Conservation (phyloP, 1,284 basidiomycete species). For the Trametes versicolor region DNA sequence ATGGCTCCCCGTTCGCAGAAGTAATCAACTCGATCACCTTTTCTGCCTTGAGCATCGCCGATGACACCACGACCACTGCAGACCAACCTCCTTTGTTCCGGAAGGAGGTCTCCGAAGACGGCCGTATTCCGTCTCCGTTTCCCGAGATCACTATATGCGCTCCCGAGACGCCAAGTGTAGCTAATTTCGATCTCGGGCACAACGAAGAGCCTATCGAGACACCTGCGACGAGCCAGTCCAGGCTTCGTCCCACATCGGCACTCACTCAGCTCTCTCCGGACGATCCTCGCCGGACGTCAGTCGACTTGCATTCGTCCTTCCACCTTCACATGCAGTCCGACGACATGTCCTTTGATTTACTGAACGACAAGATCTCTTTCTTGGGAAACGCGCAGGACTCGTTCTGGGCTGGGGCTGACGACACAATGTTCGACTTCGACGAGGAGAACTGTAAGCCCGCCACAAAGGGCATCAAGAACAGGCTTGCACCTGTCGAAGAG, state of each 20-base stretch:
- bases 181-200: constrained; percentile 23
- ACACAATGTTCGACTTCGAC: constrained; percentile 31
- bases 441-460: constrained; percentile 23
- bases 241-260: constrained; percentile 26
- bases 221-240: constrained; percentile 13
- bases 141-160: constrained; percentile 39
- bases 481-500: not conserved
- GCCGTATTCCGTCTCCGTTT: constrained; percentile 27
- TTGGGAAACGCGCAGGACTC: constrained; percentile 50
- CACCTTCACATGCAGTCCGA: constrained; percentile 61
- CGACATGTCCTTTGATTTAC: constrained; percentile 68
- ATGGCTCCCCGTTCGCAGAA: constrained; percentile 46
- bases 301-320: constrained; percentile 69
- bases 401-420: constrained; percentile 42
- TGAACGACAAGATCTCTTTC: constrained; percentile 72
- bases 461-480: constrained; percentile 17
- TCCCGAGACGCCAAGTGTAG: constrained; percentile 29
- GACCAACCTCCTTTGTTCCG: not conserved
- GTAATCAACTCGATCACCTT: constrained; percentile 50
- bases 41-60: constrained; percentile 31
- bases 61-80: constrained; percentile 12
- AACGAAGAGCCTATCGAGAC: constrained; percentile 8
- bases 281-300: constrained; percentile 56
- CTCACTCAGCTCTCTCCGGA: constrained; percentile 34
- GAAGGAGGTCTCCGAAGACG: constrained; percentile 11